Percentiles rank a stretch among this genome's conserved stretches.
These are phyloP conservation scores for Asterella californica DNA, from an alignment of 225 moss, liverwort and hornwort species.

Conservation along the genomic window DNA sequence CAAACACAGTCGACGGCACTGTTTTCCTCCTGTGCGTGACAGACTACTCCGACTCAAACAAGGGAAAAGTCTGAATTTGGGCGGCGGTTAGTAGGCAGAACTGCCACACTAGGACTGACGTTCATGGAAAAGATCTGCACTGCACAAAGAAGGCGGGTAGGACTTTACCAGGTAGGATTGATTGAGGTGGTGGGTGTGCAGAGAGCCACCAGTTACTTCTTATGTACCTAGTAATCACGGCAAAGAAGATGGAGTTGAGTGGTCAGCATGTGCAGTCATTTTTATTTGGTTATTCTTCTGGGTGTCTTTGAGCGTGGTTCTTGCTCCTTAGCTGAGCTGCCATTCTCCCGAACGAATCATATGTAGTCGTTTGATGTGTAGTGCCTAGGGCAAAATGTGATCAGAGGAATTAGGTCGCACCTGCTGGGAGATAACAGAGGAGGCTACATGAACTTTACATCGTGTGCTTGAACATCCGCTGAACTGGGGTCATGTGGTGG, in stretches of 20 bases:
- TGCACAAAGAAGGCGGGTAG: background rate
- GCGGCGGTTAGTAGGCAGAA: background rate
- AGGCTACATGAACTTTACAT: background rate
- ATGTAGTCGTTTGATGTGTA: background rate
- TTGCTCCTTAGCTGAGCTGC: too few relatives aligned
- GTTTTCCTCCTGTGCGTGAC: background rate
- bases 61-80: background rate
- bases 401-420: background rate
- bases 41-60: background rate
- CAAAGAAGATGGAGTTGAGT: background rate
- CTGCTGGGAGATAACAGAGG: background rate
- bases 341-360: too few relatives aligned
- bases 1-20: background rate
- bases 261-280: background rate
- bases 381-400: background rate
- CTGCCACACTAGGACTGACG: background rate
- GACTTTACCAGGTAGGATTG: conserved; percentile 11
- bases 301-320: too few relatives aligned
- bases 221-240: background rate
- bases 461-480: conserved; percentile 5
- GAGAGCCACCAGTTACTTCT: background rate
- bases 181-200: background rate
- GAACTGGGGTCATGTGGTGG: conserved; percentile 15
- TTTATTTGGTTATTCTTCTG: too few relatives aligned
- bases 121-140: background rate